Evolutionary conservation across 208 protist genomes (phyloP), one percentile per base, ranked within the genome.

Genomic region (Crithidia sp.): DNA sequence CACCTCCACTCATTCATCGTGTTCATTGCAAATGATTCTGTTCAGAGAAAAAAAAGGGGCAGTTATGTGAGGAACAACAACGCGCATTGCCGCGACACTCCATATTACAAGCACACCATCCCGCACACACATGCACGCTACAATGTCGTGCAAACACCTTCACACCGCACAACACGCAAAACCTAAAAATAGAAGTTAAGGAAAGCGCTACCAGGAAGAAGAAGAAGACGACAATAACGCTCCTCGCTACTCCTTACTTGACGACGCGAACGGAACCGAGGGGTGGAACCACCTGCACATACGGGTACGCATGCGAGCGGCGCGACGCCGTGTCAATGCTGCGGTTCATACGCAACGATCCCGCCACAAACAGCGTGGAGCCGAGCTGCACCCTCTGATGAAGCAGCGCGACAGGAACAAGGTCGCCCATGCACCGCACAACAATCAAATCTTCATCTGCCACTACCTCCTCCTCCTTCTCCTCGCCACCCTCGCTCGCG

Each of bases 271-370:
- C 74, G 61, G 57, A 83, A 3, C 91, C 91, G 4, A 92, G 58
- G 12, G 91, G 91, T 41, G 91, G 89, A 2, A 82, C 76, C n/a
- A 96, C 87, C 37, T 89, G 82, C 37, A 96, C 82, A 66, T 84
- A 94, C 17, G 91, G 91, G 74, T 93, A 96, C 37, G 91, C 91
- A 68, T 96, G 90, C 28, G 83, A 61, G 52, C 88, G 74, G 17
- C 84, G 79, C 19, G 89, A 94, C 8, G 68, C 67, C n/a, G 68
- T 75, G 66, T 93, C 89, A 47, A 89, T 70, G 43, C 86, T 90
- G 4, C 88, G 83, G 62, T 96, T 94, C 84, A 93, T 86, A 19
- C 84, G 79, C 47, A 96, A 69, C n/a, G 76, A 79, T 2, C 91
- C 91, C 19, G 80, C 53, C 39, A 94, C 89, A 41, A 87, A 84